phyloP scores from a whole-genome alignment of 2,329 filamentous ascomycete genomes.

The Colletotrichum godetiae region DNA sequence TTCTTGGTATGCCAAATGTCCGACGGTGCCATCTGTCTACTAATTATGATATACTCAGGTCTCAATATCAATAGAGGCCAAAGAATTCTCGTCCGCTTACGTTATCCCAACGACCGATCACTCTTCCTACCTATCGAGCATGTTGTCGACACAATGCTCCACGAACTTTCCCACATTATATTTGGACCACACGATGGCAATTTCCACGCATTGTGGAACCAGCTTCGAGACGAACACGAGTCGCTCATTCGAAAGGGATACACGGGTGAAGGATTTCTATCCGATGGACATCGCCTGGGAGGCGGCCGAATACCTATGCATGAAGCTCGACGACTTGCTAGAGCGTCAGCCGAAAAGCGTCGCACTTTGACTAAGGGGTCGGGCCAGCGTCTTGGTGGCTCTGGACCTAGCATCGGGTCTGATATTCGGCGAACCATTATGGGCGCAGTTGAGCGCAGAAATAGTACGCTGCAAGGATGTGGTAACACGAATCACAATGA shows the following conservation, averaged over 20 bases:
- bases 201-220: constrained; percentile 90
- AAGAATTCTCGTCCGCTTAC: constrained; percentile 84
- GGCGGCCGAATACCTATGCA: constrained; percentile 72
- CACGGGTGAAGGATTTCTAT: constrained; percentile 89
- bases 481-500: constrained; percentile 77
- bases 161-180: constrained; percentile 91
- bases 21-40: not conserved
- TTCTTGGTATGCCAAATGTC: constrained; percentile 67
- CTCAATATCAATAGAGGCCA: constrained; percentile 82
- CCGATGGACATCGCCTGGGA: constrained; percentile 79
- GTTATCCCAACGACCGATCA: constrained; percentile 77
- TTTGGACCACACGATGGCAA: constrained; percentile 84
- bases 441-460: constrained; percentile 76
- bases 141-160: constrained; percentile 90
- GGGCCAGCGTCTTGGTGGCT: constrained; percentile 79
- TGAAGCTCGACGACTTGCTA: constrained; percentile 80
- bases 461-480: constrained; percentile 77
- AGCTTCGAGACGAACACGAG: constrained; percentile 87
- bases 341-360: constrained; percentile 79
- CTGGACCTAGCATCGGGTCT: constrained; percentile 61
- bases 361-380: constrained; percentile 67
- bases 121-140: constrained; percentile 86
- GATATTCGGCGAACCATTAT: constrained; percentile 80
- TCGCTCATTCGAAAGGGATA: constrained; percentile 83
- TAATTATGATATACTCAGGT: constrained; percentile 52